Conservation (phyloP, 495 filamentous ascomycete genomes). For the Venustampulla echinocandica region DNA sequence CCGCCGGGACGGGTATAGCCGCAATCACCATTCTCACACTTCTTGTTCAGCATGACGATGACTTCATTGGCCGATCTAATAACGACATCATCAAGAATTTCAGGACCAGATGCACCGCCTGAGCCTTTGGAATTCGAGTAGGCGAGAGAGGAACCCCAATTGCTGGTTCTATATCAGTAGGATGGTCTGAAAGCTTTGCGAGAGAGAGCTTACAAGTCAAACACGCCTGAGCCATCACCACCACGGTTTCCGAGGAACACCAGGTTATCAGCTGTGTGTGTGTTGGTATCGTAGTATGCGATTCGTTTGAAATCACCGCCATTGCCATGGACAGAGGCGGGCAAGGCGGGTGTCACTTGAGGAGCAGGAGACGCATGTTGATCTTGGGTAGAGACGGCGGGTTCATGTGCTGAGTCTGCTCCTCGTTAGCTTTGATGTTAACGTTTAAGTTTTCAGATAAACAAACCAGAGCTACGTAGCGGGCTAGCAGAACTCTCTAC, state of each 20-base stretch:
- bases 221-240: conserved; percentile 49
- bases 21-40: conserved; percentile 45
- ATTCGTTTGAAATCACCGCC: conserved; percentile 27
- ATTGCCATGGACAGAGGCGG: background rate
- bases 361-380: background rate
- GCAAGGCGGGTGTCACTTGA: background rate
- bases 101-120: conserved; percentile 37
- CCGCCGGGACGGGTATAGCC: conserved; percentile 47
- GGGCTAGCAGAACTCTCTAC: too few relatives aligned
- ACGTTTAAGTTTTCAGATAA: too few relatives aligned
- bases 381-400: background rate
- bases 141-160: conserved; percentile 55
- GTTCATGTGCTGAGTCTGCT: background rate
- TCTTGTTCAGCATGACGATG: conserved; percentile 47
- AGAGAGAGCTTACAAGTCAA: conserved; percentile 30
- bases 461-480: too few relatives aligned
- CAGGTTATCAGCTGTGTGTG: conserved; percentile 43
- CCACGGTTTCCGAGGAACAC: conserved; percentile 60
- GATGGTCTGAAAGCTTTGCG: background rate
- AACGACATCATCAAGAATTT: conserved; percentile 39
- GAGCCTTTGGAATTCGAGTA: conserved; percentile 47
- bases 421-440: background rate
- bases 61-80: conserved; percentile 53
- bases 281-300: conserved; percentile 49
- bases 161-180: conserved; percentile 23